These are phyloP conservation scores for Globisporangium barbulae DNA, from an alignment of 352 stramenopile genomes.

Conservation along the genomic window DNA sequence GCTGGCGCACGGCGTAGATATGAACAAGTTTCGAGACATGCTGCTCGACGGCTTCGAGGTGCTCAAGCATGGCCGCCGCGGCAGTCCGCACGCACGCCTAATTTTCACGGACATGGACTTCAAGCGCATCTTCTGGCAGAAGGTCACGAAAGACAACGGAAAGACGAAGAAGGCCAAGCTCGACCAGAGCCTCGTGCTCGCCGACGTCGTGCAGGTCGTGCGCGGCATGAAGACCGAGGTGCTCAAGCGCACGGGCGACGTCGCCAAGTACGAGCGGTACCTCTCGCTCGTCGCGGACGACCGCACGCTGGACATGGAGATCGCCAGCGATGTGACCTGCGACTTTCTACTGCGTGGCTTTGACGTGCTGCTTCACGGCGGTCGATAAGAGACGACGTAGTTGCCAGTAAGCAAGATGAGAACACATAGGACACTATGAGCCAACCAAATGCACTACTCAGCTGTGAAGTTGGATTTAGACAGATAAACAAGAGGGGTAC, in stretches of 20 bases:
- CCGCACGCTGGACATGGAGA: conserved; percentile 66
- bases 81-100: conserved; percentile 56
- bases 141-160: conserved; percentile 45
- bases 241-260: conserved; percentile 68
- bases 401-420: not conserved
- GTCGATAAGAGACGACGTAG: not conserved
- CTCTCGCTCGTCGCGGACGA: conserved; percentile 67
- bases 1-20: conserved; percentile 26
- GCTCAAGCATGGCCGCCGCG: conserved; percentile 67
- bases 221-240: conserved; percentile 77
- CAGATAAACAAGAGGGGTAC: conserved; percentile 4
- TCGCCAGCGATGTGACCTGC: conserved; percentile 46
- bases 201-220: conserved; percentile 67
- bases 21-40: conserved; percentile 57
- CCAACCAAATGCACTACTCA: conserved; percentile 1
- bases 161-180: conserved; percentile 62
- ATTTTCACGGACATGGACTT: conserved; percentile 74
- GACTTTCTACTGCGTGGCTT: conserved; percentile 61
- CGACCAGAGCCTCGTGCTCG: conserved; percentile 65
- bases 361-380: conserved; percentile 39
- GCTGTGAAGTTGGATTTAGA: conserved; percentile 11
- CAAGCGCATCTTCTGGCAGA: conserved; percentile 82
- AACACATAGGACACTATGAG: not conserved
- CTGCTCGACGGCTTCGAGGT: conserved; percentile 71
- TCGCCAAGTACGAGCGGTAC: conserved; percentile 69